Base-by-base conservation (phyloP, 2,329 filamentous ascomycete genomes). In the Polychaeton citri region DNA sequence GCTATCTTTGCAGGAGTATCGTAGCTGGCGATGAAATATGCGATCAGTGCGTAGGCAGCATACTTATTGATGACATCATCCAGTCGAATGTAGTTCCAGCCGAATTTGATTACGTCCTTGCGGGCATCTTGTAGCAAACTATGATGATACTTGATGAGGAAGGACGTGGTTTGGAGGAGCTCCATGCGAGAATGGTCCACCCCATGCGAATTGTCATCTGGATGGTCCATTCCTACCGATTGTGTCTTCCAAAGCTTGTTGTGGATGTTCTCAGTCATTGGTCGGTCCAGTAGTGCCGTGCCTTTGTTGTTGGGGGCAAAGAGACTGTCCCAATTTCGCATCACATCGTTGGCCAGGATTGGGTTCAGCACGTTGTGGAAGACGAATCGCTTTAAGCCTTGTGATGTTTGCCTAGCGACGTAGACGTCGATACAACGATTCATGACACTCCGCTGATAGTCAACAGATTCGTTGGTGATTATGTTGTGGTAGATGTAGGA, bases 41-140 rank as follows among this genome's bases (percentile, higher is more conserved):
- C 86, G 42, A 98, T 92, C 5, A 98, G 76, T 4, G 95, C 88
- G 51, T 98, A 98, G 2, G 90, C 87, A 1, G 88, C 90, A 57
- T 96, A 90, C 59, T 98, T 98, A 66, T 96, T 98, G 65, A 98
- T 94, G 38, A 94, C 83, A 58, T 99, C 90, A 53, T 99, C 92
- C n/a, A 98, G 72, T 17, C 84, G 77, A 50, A 98, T 98, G 54
- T 94, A 96, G 13, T 87, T 94, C 90, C 90, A 99, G 3, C 86
- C 87, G 59, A 96, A 98, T 61, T 95, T 96, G 53, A 98, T 98
- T 43, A 98, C 88, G 45, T 98, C 90, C 60, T 98, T 98, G 24
- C 92, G 78, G 2, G 84, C 79, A 51, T 96, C 90, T 47, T 92
- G 82, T 2, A 98, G 72, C 36, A 86, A 81, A 20, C 75, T 74